Conservation (phyloP, 2,329 filamentous ascomycete genomes). For the Achaetomium macrosporum region DNA sequence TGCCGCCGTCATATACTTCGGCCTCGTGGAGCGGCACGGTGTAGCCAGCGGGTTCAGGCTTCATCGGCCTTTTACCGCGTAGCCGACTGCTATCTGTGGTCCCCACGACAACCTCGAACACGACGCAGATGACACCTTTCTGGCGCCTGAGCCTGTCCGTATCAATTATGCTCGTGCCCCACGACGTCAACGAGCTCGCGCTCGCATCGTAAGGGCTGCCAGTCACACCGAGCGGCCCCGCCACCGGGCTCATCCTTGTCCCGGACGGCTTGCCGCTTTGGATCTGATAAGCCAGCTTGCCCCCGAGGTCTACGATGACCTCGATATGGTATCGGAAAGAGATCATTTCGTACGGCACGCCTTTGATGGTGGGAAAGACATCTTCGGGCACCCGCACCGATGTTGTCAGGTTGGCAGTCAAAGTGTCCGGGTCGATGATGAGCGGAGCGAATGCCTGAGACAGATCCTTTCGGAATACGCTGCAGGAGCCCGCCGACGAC, state of each 20-base stretch:
- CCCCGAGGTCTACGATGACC: slow-evolving; percentile 86
- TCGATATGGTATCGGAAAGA: slow-evolving; percentile 93
- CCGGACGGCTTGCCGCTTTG: slow-evolving; percentile 54
- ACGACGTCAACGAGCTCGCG: slow-evolving; percentile 44
- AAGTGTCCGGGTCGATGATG: slow-evolving; percentile 74
- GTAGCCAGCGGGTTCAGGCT: slow-evolving; percentile 18
- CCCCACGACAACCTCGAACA: slow-evolving; percentile 82
- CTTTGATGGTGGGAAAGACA: slow-evolving; percentile 83
- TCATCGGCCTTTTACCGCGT: slow-evolving; percentile 33
- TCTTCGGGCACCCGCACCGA: slow-evolving; percentile 84
- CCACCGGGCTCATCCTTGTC: slow-evolving; percentile 30
- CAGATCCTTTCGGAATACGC: slow-evolving; percentile 92
- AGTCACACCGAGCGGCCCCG: slow-evolving; percentile 27
- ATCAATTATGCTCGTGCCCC: slow-evolving; percentile 69
- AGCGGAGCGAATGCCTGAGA: slow-evolving; percentile 83
- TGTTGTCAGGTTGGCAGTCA: slow-evolving; percentile 74
- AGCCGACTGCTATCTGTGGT: slow-evolving; percentile 67
- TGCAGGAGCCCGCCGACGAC: slow-evolving; percentile 78
- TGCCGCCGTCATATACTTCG: slow-evolving; percentile 11
- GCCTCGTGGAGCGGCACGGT: slow-evolving; percentile 24
- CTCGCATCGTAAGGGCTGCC: slow-evolving; percentile 33
- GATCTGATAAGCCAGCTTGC: slow-evolving; percentile 69
- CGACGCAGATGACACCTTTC: slow-evolving; percentile 83
- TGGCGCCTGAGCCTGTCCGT: slow-evolving; percentile 81
- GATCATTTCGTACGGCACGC: slow-evolving; percentile 88